Evolutionary conservation across 2,329 filamentous ascomycete genomes (phyloP), one percentile per base, ranked within the genome.

Genomic region (Penicillium concentricum): DNA sequence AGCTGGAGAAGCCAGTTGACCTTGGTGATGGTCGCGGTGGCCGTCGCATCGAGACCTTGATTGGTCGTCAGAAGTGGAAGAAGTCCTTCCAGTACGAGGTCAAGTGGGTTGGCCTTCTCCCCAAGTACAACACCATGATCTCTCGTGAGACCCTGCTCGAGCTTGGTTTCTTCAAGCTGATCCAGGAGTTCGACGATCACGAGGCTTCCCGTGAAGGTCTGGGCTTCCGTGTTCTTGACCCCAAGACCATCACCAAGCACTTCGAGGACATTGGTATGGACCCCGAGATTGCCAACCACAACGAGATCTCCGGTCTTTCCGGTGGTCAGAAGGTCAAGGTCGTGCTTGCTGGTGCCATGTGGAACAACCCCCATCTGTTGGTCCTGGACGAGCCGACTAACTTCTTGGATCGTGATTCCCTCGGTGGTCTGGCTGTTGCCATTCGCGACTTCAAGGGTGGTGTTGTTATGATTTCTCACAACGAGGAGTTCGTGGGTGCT

Each of bases 271-370:
- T 97, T 35, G 94, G 94, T 57, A 85, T 99, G 49, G 94, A 97
- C 74, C 92, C 93, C 0, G 94, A 99, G 71, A 97, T 99, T 71
- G 94, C 94, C 70, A 96, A 97, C 79, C 94, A 99, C 85, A 97
- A 97, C 76, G 89, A 97, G 78, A 99, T 99, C 68, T 91, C 90
- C 61, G 94, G 92, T 69, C 83, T 99, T 13, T 97, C 92, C 10
- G 94, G 94, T 77, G 94, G 94, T 15, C 94, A 99, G 74, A 97
- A 97, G 78, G 94, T 99, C 79, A 99, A 99, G 84, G 94, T 99
- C 46, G 94, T 99, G 61, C 87, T 99, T 67, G 94, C 91, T 3
- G 91, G 91, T 69, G 91, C 92, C 67, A 95, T 96, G 91, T 96
- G 92, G 92, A 97, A 97, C 81, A 97, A 97, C 81, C 94, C 94